Conservation (phyloP, 257 asterid species). For the Fraxinus americana region DNA sequence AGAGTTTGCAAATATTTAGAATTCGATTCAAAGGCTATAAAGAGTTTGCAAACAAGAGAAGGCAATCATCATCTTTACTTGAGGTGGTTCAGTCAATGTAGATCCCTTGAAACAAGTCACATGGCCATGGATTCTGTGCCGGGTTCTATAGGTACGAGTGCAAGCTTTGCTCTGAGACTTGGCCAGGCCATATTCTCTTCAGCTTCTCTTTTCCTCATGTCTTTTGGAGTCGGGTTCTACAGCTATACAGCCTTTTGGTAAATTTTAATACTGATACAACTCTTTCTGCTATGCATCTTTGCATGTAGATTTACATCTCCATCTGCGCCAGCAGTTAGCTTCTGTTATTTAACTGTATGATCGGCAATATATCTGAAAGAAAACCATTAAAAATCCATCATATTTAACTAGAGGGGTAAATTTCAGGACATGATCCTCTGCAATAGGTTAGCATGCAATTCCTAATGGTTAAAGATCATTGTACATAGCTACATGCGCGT, state of each 20-base stretch:
- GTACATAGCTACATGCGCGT: neutral
- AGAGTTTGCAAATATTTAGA: neutral
- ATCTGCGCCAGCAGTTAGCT: neutral
- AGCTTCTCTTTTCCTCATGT: conserved; percentile 71
- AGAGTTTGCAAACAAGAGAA: neutral
- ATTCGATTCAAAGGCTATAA: neutral
- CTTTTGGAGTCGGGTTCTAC: conserved; percentile 68
- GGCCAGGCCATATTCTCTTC: conserved; percentile 65
- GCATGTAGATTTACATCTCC: neutral
- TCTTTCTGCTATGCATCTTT: neutral
- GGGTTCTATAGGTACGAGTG: conserved; percentile 68
- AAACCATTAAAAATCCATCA: neutral
- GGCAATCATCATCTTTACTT: neutral
- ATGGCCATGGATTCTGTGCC: conserved; percentile 47
- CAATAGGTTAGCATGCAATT: neutral
- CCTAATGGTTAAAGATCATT: neutral
- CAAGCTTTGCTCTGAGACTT: conserved; percentile 58
- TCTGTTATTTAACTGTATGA: neutral
- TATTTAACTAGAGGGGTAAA: neutral
- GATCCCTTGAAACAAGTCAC: neutral
- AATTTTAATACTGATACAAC: neutral
- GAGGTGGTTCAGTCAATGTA: neutral
- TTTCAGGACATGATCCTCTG: neutral
- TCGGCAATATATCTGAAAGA: neutral
- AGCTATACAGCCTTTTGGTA: conserved; percentile 84